Evolutionary conservation across 495 filamentous ascomycete species (phyloP), one percentile per base, ranked within the genome.

Genomic region (Lophiostoma macrostomum): DNA sequence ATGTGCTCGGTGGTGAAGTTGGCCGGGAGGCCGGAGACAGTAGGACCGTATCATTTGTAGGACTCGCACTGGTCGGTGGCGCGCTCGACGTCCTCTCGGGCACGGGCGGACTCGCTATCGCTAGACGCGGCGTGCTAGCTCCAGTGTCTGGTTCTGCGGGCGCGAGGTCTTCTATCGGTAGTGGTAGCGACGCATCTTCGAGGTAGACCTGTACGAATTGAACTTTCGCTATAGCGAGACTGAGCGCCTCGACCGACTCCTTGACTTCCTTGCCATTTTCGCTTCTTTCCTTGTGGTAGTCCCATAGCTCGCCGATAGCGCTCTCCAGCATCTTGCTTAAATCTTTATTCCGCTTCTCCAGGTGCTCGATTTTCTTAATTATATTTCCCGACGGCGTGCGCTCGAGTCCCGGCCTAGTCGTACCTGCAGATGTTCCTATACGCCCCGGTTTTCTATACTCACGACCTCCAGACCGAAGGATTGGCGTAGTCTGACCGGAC

Each of bases 201-300:
- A 95, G 72, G 52, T 85, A 87, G 8, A 82, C 76, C 63, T 89
- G 88, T 27, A 93, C 85, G 45, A 85, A 84, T 61, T 91, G 85
- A 1, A 90, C 73, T 65, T 81, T 87, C 12, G 82, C 79, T 39
- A 90, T 79, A 3, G 83, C 82, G 13, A 86, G 44, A 59, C 86
- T 82, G 13, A 89, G 71, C 46, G 57, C 67, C 56, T 72, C 77
- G 45, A 71, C 55, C 32, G 64, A 40, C 1, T 48, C 22, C 13
- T 69, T 64, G 14, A 50, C 36, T 19, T 45, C 52, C 14, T 53
- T 55, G 5, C 25, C 35, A 32, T 62, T 23, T 45, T 63, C 67
- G 11, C 43, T 58, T 12, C 55, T 50, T 24, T 63, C 63, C 48
- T 68, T 71, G 41, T 78, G 73, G 36, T 69, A 61, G 8, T 71